A percentile compares a stretch with the other conserved stretches of the same genome.
Evolutionary conservation across 345 rosid species (phyloP).

Genomic region (Populus euphratica): DNA sequence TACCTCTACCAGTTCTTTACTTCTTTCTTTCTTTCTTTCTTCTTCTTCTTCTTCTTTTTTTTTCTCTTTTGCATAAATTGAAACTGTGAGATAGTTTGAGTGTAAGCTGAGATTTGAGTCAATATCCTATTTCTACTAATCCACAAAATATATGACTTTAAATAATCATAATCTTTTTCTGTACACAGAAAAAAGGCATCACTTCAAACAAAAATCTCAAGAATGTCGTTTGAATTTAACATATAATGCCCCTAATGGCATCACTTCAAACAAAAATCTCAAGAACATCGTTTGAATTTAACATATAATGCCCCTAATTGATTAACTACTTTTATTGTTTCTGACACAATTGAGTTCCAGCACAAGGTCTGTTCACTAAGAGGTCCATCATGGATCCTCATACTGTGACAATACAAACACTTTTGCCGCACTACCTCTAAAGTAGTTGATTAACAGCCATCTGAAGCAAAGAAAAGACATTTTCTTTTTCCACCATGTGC

Average conservation of each 20-base stretch:
- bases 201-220: background rate
- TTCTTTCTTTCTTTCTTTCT: no score
- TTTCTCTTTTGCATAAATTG: no score
- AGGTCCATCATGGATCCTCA: background rate
- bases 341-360: background rate
- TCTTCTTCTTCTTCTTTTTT: no score
- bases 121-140: background rate
- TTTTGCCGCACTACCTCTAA: background rate
- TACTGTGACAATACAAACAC: background rate
- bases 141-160: background rate
- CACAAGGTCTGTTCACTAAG: no score
- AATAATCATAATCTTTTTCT: background rate
- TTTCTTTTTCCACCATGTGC: background rate
- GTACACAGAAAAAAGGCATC: background rate
- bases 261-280: no score
- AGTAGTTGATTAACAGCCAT: background rate
- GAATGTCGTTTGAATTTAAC: background rate
- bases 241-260: background rate
- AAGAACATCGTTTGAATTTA: background rate
- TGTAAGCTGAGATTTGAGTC: background rate
- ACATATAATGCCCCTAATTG: background rate
- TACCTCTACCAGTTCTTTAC: background rate
- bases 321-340: background rate
- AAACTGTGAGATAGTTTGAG: background rate
- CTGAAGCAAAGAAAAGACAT: background rate